phyloP scores from a whole-genome alignment of 768 basidiomycete species.

The Phallus indusiatus region DNA sequence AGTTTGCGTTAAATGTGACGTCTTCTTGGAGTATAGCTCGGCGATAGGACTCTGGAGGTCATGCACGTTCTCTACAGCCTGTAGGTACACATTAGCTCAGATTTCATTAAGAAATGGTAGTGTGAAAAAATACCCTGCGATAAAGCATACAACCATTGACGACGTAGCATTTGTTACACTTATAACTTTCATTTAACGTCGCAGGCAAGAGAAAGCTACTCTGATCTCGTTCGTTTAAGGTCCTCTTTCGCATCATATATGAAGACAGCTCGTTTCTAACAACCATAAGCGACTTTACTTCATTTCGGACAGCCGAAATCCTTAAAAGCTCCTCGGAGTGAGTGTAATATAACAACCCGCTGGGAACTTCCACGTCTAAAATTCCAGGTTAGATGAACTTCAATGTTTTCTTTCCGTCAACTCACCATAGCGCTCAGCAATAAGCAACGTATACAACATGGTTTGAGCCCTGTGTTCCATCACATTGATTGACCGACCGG shows the following conservation, averaged over 20 bases:
- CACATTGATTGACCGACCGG: conserved; percentile 63
- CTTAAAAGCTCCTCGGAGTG: conserved; percentile 81
- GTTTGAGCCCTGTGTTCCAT: conserved; percentile 98
- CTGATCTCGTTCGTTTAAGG: background rate
- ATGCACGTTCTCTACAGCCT: conserved; percentile 63
- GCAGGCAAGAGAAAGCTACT: conserved; percentile 68
- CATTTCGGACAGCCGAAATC: conserved; percentile 72
- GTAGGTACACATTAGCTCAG: background rate
- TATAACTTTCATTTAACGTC: conserved; percentile 72
- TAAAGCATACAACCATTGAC: conserved; percentile 91
- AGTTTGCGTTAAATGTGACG: conserved; percentile 58
- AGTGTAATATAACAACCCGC: conserved; percentile 89
- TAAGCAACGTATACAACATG: conserved; percentile 88
- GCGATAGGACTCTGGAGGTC: conserved; percentile 40
- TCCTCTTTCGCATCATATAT: conserved; percentile 53
- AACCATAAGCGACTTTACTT: conserved; percentile 73
- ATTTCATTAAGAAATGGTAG: background rate
- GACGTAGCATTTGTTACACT: conserved; percentile 74
- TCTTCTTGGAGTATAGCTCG: conserved; percentile 68
- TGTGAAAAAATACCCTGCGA: conserved; percentile 49
- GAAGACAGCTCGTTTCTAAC: conserved; percentile 78
- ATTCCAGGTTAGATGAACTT: too few relatives aligned
- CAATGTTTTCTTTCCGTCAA: background rate
- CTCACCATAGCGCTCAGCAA: conserved; percentile 75
- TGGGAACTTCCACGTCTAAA: conserved; percentile 57